Evolutionary conservation across 73 alveolate species (phyloP), one percentile per base, ranked within the genome.

Genomic region (Vitrella brassicaformis): DNA sequence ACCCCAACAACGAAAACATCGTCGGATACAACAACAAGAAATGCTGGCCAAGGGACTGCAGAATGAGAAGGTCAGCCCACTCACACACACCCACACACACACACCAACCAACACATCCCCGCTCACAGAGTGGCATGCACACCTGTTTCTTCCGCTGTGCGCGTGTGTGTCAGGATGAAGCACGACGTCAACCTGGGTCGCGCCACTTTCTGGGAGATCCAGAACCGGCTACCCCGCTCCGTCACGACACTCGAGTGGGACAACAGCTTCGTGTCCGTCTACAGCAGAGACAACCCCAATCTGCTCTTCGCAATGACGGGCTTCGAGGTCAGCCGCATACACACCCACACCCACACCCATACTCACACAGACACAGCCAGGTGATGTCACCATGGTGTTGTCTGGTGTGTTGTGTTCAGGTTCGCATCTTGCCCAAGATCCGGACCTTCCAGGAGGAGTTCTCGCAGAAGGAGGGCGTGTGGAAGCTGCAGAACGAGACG

Each of bases 21-120:
- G 95, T 95, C 56, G 98, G 99, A 68, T 95, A 95, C 90, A 95
- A 95, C 85, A 95, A 96, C 87, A 97, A 96, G 91, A 97, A 92
- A 89, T 96, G 99, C 88, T 97, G 99, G 99, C 99, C 99, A 25
- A 93, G 95, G 56, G 99, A 97, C 79, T 96, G 98, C 87, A 90
- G 99, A 78, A 97, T 97, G 99, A 93, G 99, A 78, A 39, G 56
- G 56, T 39, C 22, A n/a, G n/a, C n/a, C n/a, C n/a, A n/a, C n/a
- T n/a, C n/a, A n/a, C n/a, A n/a, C n/a, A n/a, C n/a, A n/a, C n/a
- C n/a, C n/a, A n/a, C n/a, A n/a, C n/a, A n/a, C n/a, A n/a, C n/a
- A n/a, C n/a, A n/a, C n/a, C n/a, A n/a, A n/a, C n/a, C n/a, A n/a
- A n/a, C n/a, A n/a, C n/a, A n/a, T n/a, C n/a, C n/a, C n/a, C n/a